Base-by-base conservation (phyloP, 768 basidiomycete genomes). In the Trametes cubensis region DNA sequence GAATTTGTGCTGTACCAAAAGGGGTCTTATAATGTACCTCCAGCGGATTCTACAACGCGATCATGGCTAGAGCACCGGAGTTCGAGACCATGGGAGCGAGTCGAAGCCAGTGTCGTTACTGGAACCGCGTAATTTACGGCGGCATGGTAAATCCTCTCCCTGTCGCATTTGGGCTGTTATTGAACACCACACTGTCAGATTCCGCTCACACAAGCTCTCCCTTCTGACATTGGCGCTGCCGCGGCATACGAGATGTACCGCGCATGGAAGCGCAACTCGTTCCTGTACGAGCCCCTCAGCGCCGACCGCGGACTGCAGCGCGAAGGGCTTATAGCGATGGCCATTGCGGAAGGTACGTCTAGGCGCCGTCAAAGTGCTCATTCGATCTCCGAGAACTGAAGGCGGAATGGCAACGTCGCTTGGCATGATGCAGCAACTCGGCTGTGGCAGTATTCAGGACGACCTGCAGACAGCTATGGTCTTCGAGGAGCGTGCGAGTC, bases 241-340 rank as follows among this genome's bases (percentile, higher is more conserved):
- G 89, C 89, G 13, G 89, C 87, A 1, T 91, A 89, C 70, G 89
- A 91, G 72, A 87, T 88, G 0, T 86, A 87, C 72, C 80, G 88
- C 21, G 80, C 81, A 25, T 88, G 86, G 84, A 83, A 83, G 51
- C 82, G 85, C 65, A 59, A 63, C 39, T 77, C 73, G 3, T 56
- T 63, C 30, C 77, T 87, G 47, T 83, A 85, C 60, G 81, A 83
- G 51, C 83, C 84, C n/a, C 67, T 88, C 5, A 79, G 79, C 57
- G 82, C 79, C 17, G 84, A 88, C 64, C 71, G 75, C 50, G 86
- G 85, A 62, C 75, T 84, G 44, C 86, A 89, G 69, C 75, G 85
- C 59, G 89, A 91, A 72, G 85, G 80, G 13, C 75, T 91, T 11
- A 81, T 85, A 26, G 89, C 83, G 0, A 76, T 89, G 21, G 87